phyloP scores from a whole-genome alignment of 2,329 filamentous ascomycete genomes.

The Pyrenochaeta sp. region DNA sequence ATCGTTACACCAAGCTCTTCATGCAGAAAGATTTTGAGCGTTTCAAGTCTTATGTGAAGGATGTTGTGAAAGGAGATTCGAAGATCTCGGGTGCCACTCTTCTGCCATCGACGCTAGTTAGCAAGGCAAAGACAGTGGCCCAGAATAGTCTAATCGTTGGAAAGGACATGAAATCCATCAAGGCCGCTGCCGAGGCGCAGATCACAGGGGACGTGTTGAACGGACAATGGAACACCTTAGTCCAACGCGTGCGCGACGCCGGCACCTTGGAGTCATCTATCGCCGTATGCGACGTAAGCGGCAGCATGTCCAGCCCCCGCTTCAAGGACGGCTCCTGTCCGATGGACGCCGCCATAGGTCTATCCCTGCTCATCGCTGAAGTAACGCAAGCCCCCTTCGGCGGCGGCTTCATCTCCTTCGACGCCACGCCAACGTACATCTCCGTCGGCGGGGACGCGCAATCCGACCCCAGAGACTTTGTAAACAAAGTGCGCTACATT shows the following conservation, averaged over 20 bases:
- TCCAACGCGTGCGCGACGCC: conserved; percentile 64
- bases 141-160: not conserved
- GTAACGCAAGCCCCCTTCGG: conserved; percentile 62
- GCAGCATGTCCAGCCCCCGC: conserved; percentile 55
- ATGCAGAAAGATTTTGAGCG: conserved; percentile 58
- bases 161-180: conserved; percentile 8
- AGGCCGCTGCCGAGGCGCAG: conserved; percentile 13
- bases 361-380: conserved; percentile 64
- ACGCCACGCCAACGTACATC: conserved; percentile 50
- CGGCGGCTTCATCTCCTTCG: conserved; percentile 65
- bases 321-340: conserved; percentile 59
- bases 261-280: conserved; percentile 62
- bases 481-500: conserved; percentile 52
- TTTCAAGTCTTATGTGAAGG: conserved; percentile 59
- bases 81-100: conserved; percentile 65
- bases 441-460: conserved; percentile 47
- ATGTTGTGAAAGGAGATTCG: conserved; percentile 58
- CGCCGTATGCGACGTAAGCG: conserved; percentile 66
- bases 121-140: conserved; percentile 18
- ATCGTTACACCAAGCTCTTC: conserved; percentile 60
- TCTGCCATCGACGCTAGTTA: conserved; percentile 60
- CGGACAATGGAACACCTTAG: conserved; percentile 64
- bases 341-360: conserved; percentile 62
- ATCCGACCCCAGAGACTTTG: conserved; percentile 47
- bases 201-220: conserved; percentile 52